Base-by-base conservation (phyloP, 805 yeast genomes). In the Diddensiella transvaalensis region DNA sequence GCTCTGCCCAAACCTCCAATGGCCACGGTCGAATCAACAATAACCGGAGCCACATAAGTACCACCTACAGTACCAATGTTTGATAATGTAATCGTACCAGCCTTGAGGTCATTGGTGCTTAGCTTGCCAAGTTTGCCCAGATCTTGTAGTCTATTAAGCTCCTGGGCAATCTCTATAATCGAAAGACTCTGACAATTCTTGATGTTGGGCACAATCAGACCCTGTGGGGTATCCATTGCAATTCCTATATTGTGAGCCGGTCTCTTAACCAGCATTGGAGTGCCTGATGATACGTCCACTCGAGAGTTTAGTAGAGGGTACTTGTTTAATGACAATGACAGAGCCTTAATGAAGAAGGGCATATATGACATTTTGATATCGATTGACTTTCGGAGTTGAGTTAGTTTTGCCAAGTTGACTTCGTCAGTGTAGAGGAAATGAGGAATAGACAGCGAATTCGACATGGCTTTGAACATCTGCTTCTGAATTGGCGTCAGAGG, bases 1-100 rank as follows among this genome's bases (percentile, higher is more conserved):
- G 65, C 52, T 37, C 49, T 47, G 13, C 69, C 69, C 2, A 64
- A 47, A 3, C 66, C 69, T 19, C 63, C 61, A 48, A 64, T 64
- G 18, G 66, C 65, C 15, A 64, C 66, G 46, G 64, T 63, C 15
- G 53, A 44, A 24, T 61, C 59, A 1, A 64, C 68, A 50, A 64
- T 60, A 2, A 64, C 66, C 2, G 69, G 69, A 2, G 57, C 62
- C 5, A 64, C 58, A 39, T 62, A 64, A n/a, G 66, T 64, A 4
- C 69, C 69, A 18, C 68, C 69, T 1, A 62, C 59, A 23, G 58
- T 56, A 22, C 69, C 69, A 49, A 64, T 64, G 50, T 64, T 64
- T 36, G 66, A 62, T 15, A 64, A 49, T 4, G 67, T 57, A 38
- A 64, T 63, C 15, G 68, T 63, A 1, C 65, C 66, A 3, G 60